Base-by-base conservation (phyloP, 495 filamentous ascomycete species). In the Astrothelium macrocarpum region DNA sequence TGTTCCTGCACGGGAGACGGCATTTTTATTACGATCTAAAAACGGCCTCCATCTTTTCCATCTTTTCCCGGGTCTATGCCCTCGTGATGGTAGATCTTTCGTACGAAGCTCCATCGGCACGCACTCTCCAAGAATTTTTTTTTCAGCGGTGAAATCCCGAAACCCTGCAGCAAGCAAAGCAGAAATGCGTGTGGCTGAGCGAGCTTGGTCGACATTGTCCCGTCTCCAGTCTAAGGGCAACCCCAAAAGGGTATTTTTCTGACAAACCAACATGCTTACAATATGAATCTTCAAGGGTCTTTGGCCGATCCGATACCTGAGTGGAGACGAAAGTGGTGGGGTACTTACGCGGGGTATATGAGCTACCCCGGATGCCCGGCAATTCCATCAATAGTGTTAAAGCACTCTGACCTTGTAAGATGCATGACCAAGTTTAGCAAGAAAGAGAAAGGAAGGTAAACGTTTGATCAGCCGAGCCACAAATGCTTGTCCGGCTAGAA, bases 51-150 rank as follows among this genome's bases (percentile, higher is more conserved):
- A 56, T 56, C 11, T 18, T 56, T 2, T 28, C 23, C 2, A 10
- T 56, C 20, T 29, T 11, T 0, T 56, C 23, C 49, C 49, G 49
- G 20, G 7, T 25, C 20, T 10, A 29, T 26, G 49, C 49, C 7
- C 23, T 56, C 49, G 49, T 56, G 49, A 56, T 56, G 12, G 25
- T 18, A 56, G 49, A 56, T 56, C 49, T 29, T 28, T 56, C 16
- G 49, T 56, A 56, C 29, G 49, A 56, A n/a, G 49, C 29, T 29
- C 49, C 25, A 29, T 20, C 29, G 49, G 49, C 20, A 9, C 9
- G 20, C 25, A 29, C 20, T 56, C 7, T 25, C 49, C 49, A n/a
- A 20, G 29, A 26, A 9, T 28, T 56, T 56, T 56, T 56, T 56
- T 56, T 56, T 56, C 20, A 56, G 49, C 16, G 49, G 23, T 56